These are phyloP conservation scores for Zoysia japonica DNA, from an alignment of 176 grass and related monocot genomes.

Conservation along the genomic window DNA sequence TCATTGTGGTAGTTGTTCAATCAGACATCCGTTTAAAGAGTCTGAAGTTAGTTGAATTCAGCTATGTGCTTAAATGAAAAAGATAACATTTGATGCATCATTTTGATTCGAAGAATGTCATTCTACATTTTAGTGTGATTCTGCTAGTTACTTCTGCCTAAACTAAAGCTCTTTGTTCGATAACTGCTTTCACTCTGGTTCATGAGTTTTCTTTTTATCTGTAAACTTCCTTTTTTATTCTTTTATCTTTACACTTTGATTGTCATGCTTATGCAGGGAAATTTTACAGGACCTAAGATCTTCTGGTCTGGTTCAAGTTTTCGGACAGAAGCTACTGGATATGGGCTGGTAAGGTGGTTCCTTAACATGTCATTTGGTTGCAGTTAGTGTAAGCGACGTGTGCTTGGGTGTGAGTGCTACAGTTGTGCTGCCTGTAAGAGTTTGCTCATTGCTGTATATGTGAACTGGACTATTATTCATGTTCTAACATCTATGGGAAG, in stretches of 20 bases:
- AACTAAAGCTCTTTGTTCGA: slow-evolving; percentile 11
- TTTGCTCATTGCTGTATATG: slow-evolving; percentile 21
- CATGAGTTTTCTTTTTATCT: slow-evolving; percentile 26
- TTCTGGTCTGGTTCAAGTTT: slow-evolving; percentile 99
- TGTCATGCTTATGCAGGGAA: slow-evolving; percentile 83
- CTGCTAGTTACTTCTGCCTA: not conserved
- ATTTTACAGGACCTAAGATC: slow-evolving; percentile 99
- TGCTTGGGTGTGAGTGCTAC: not conserved
- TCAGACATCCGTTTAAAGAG: slow-evolving; percentile 5
- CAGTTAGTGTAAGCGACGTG: slow-evolving; percentile 28
- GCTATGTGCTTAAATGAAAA: not conserved
- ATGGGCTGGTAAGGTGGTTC: slow-evolving; percentile 74
- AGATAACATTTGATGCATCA: not conserved
- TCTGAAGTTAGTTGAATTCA: slow-evolving; percentile 9
- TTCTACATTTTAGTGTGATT: slow-evolving; percentile 2
- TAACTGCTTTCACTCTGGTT: slow-evolving; percentile 34
- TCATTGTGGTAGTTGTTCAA: slow-evolving; percentile 19
- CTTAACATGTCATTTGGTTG: slow-evolving; percentile 34
- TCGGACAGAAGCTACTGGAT: slow-evolving; percentile 97
- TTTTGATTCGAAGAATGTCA: slow-evolving; percentile 1
- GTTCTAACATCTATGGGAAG: not conserved
- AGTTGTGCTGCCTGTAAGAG: slow-evolving; percentile 28
- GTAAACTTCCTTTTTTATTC: slow-evolving; percentile 38
- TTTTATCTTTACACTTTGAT: slow-evolving; percentile 53
- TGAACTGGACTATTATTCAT: slow-evolving; percentile 11